Evolutionary conservation across 148 eudicot genomes (phyloP).

Genomic region (Beta vulgaris): DNA sequence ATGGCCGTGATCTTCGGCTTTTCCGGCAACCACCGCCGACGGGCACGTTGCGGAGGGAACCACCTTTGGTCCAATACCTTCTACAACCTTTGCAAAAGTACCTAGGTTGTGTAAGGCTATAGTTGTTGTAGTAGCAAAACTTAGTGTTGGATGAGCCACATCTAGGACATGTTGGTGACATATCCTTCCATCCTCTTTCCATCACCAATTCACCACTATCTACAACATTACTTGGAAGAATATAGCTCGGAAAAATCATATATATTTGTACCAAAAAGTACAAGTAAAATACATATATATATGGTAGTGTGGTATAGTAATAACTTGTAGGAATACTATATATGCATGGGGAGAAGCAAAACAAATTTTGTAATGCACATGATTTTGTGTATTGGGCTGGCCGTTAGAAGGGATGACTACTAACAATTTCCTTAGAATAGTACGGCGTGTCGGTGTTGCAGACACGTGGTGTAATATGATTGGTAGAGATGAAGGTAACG

Average conservation of each 20-base stretch:
- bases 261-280: slow-evolving; percentile 6
- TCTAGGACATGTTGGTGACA: slow-evolving; percentile 32
- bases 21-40: slow-evolving; percentile 33
- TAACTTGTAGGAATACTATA: not conserved
- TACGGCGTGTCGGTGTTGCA: slow-evolving; percentile 20
- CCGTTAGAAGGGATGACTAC: not conserved
- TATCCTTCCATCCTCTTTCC: slow-evolving; percentile 35
- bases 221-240: slow-evolving; percentile 18
- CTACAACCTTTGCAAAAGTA: slow-evolving; percentile 33
- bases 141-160: slow-evolving; percentile 34
- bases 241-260: not conserved
- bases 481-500: slow-evolving; percentile 25
- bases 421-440: slow-evolving; percentile 17
- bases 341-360: too few species aligned
- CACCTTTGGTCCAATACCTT: slow-evolving; percentile 36
- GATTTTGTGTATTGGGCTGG: slow-evolving; percentile 9
- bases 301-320: too few species aligned
- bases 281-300: not conserved
- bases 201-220: slow-evolving; percentile 17
- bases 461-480: slow-evolving; percentile 13
- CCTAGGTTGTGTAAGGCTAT: slow-evolving; percentile 35
- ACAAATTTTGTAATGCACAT: slow-evolving; percentile 10
- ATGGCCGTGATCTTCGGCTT: slow-evolving; percentile 24
- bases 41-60: slow-evolving; percentile 29
- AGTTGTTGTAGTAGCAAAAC: slow-evolving; percentile 34